A percentile compares a stretch with the other conserved stretches of the same genome.
phyloP scores from a whole-genome alignment of 2,329 filamentous ascomycete species.

The Hypoxylon sp. region DNA sequence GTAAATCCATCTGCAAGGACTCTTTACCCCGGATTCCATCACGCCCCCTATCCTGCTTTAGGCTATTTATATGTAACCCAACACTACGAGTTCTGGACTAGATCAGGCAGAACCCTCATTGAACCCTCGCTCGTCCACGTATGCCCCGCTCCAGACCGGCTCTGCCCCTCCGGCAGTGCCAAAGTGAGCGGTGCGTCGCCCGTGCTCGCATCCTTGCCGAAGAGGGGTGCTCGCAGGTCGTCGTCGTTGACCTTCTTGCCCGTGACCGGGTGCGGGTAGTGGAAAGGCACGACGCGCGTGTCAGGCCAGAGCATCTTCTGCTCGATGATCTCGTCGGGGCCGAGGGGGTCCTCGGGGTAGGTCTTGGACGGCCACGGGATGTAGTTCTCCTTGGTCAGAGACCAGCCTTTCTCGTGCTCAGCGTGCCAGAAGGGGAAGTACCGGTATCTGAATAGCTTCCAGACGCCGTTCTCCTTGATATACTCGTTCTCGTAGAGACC shows the following conservation, averaged over 20 bases:
- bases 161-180: conserved; percentile 48
- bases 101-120: conserved; percentile 48
- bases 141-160: conserved; percentile 45
- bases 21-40: conserved; percentile 32
- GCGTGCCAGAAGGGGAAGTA: conserved; percentile 67
- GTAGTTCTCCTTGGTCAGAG: conserved; percentile 61
- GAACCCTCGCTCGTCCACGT: conserved; percentile 44
- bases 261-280: conserved; percentile 60
- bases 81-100: conserved; percentile 45
- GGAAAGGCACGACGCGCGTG: conserved; percentile 61
- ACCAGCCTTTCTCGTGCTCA: conserved; percentile 61
- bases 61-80: conserved; percentile 33
- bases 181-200: conserved; percentile 54
- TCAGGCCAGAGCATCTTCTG: conserved; percentile 65
- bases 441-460: conserved; percentile 62
- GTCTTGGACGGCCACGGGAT: conserved; percentile 58
- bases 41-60: conserved; percentile 33
- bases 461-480: conserved; percentile 61
- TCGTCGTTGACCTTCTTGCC: conserved; percentile 54
- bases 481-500: conserved; percentile 67
- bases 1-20: conserved; percentile 9
- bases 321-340: conserved; percentile 61
- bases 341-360: conserved; percentile 58
- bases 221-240: conserved; percentile 57
- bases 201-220: conserved; percentile 51